Evolutionary conservation across 805 yeast species (phyloP).

Genomic region (Barnettozyma wickerhamii): DNA sequence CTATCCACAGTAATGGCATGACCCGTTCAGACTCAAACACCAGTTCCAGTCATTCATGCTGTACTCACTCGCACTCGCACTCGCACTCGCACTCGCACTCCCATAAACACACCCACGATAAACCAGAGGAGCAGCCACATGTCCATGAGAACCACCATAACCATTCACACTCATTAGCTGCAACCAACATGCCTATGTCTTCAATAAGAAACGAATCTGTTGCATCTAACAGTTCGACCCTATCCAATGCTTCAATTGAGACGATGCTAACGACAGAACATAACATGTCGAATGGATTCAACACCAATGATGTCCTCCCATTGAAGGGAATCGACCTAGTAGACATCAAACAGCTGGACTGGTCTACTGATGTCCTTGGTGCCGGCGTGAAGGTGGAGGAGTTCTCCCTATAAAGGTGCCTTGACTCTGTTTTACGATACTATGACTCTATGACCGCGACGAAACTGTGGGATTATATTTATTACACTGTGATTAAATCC

Average conservation of each 20-base stretch:
- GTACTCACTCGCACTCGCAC: background rate
- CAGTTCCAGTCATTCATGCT: background rate
- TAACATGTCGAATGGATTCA: too few species aligned
- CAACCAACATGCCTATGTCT: background rate
- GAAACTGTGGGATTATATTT: too few species aligned
- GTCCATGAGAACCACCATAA: too few species aligned
- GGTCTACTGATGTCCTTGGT: conserved; percentile 8
- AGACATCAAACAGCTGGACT: conserved; percentile 7
- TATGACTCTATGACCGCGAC: background rate
- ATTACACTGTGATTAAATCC: background rate
- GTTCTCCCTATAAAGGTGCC: conserved; percentile 3
- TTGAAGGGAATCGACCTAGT: conserved; percentile 5
- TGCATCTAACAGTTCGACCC: conserved; percentile 2
- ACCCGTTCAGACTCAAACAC: background rate
- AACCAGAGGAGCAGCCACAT: too few species aligned
- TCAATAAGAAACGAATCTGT: conserved; percentile 5
- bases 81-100: background rate
- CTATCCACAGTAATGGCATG: background rate
- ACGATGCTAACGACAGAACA: conserved; percentile 10
- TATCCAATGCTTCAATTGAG: conserved; percentile 6
- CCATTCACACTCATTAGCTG: background rate
- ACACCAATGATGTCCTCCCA: background rate
- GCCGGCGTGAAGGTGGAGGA: conserved; percentile 10
- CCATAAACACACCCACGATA: too few species aligned
- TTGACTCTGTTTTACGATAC: background rate